A percentile compares a stretch with the other conserved stretches of the same genome.
phyloP scores from a whole-genome alignment of 805 yeast species.

The Isabelozyma rhagii region DNA sequence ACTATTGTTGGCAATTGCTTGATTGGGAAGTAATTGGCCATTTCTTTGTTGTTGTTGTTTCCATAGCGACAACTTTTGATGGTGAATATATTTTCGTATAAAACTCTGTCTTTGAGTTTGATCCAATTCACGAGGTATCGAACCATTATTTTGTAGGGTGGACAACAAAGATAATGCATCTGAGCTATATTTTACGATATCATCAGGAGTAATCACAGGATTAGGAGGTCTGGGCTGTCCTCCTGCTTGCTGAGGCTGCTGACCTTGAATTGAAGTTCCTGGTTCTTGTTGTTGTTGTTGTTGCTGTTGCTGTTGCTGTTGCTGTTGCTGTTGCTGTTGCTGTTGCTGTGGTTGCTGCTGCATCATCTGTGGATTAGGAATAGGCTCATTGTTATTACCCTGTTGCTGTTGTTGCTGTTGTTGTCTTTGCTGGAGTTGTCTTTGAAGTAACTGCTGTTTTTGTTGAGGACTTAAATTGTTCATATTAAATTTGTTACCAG shows the following conservation, averaged over 20 bases:
- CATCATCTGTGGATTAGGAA: conserved; percentile 15
- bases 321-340: conserved; percentile 20
- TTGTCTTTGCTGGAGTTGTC: conserved; percentile 31
- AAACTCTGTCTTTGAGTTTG: conserved; percentile 35
- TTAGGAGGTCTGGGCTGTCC: conserved; percentile 24
- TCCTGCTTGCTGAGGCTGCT: conserved; percentile 19
- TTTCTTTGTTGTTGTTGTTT: conserved; percentile 21
- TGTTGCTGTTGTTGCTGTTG: conserved; percentile 22
- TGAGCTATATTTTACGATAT: conserved; percentile 32
- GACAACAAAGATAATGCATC: conserved; percentile 39
- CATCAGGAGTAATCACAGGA: conserved; percentile 34
- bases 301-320: conserved; percentile 23
- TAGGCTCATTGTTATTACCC: conserved; percentile 22
- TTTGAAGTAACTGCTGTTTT: conserved; percentile 34
- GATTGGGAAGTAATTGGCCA: conserved; percentile 10
- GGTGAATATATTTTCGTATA: conserved; percentile 35
- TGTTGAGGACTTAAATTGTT: conserved; percentile 32
- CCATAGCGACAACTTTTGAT: conserved; percentile 32
- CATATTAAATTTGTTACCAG: conserved; percentile 12
- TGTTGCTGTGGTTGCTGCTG: conserved; percentile 19
- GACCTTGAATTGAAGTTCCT: conserved; percentile 23
- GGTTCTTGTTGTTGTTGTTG: conserved; percentile 27
- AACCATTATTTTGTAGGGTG: conserved; percentile 33
- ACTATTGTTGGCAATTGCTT: conserved; percentile 6
- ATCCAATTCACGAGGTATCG: conserved; percentile 32